Evolutionary conservation across 1,284 basidiomycete species (phyloP), one percentile per base, ranked within the genome.

Genomic region (Ustilago sp.): DNA sequence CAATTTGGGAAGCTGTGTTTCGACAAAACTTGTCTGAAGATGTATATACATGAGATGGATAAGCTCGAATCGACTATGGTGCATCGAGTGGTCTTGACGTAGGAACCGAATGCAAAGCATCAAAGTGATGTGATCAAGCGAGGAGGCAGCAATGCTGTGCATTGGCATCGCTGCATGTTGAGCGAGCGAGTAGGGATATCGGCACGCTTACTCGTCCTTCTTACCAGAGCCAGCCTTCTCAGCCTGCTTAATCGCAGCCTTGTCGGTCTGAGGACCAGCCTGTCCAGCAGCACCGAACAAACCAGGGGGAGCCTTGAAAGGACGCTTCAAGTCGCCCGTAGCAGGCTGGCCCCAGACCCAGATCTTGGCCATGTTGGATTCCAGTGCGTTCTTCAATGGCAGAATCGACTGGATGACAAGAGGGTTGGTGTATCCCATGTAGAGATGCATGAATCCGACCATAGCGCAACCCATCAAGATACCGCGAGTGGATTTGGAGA

Each of bases 261-360:
- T 91, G 87, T 95, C 93, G 13, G 94, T 93, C 86, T 91, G 90
- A 36, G 93, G 80, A 17, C 80, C 83, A 17, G 59, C 28, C 54
- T 70, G 70, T 13, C 69, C 74, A 41, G 68, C 69, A 32, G 66
- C 90, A 82, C 86, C 91, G 89, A 88, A 82, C 92, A 92, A 75
- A 94, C 92, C 87, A 93, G 88, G 69, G 13, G 87, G 86, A n/a
- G 89, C 88, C 87, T 94, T 94, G 90, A 96, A 98, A 1, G 95
- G 95, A 78, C 95, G 89, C 88, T 94, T 91, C 74, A 98, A 89
- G 80, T 95, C 94, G 45, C 94, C 95, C 43, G 92, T 92, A 1
- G 94, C 91, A 7, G 82, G 81, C 63, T 82, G 62, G 17, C 78
- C 76, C 82, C 82, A 86, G 56, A 86, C 56, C 83, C 83, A 86